phyloP scores from a whole-genome alignment of 2,329 filamentous ascomycete genomes.

The Fusarium humuli region DNA sequence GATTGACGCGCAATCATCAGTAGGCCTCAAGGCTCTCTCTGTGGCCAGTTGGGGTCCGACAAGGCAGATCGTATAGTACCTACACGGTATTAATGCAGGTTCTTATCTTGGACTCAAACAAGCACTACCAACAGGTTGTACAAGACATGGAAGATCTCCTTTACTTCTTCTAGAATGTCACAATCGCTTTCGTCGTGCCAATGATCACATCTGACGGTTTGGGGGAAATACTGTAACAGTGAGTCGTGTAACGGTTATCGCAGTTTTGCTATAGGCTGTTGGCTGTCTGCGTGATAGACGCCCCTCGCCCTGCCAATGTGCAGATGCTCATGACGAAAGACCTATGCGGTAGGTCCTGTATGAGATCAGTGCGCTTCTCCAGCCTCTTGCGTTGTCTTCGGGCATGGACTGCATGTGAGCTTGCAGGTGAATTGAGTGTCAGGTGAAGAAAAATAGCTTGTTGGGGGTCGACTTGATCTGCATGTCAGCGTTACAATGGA shows the following conservation, averaged over 20 bases:
- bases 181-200: slow-evolving; percentile 1
- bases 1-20: neutral
- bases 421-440: slow-evolving; percentile 14
- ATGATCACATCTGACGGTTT: neutral
- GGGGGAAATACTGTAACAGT: neutral
- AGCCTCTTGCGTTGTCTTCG: slow-evolving; percentile 5
- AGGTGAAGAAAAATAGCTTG: slow-evolving; percentile 13
- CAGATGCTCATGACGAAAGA: neutral
- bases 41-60: neutral
- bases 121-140: neutral
- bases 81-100: neutral
- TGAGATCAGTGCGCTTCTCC: slow-evolving; percentile 16
- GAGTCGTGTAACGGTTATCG: neutral
- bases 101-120: neutral
- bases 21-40: slow-evolving; percentile 13
- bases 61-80: neutral
- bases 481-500: slow-evolving; percentile 2
- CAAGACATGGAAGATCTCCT: neutral
- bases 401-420: neutral
- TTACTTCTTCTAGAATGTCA: slow-evolving; percentile 21
- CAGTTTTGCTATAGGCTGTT: neutral
- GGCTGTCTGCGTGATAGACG: slow-evolving; percentile 5
- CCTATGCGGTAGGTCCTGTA: neutral
- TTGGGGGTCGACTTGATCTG: slow-evolving; percentile 1
- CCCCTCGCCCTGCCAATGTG: slow-evolving; percentile 17